Evolutionary conservation across 768 basidiomycete genomes (phyloP).

Genomic region (Termitomyces sp.): DNA sequence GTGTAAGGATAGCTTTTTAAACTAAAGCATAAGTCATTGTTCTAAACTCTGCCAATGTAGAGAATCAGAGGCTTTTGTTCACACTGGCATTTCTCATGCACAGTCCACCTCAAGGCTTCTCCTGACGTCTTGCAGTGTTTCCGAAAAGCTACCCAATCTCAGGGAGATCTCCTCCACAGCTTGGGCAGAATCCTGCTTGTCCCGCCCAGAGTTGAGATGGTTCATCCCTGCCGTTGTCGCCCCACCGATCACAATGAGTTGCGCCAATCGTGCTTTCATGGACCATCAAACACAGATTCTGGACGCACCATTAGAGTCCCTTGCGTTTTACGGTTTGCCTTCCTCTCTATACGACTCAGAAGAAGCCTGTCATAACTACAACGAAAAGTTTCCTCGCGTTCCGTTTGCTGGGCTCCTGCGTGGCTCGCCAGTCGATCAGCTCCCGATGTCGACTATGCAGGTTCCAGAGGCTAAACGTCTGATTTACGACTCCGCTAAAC

Average conservation of each 20-base stretch:
- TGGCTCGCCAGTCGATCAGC: conserved; percentile 61
- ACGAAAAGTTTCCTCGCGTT: conserved; percentile 49
- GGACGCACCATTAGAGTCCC: conserved; percentile 67
- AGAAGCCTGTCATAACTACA: conserved; percentile 39
- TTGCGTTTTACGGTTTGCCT: conserved; percentile 83
- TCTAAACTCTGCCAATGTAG: conserved; percentile 23
- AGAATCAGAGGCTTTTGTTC: conserved; percentile 47
- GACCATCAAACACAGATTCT: conserved; percentile 56
- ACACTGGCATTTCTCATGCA: conserved; percentile 25
- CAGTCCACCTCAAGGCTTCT: conserved; percentile 25
- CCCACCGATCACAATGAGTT: conserved; percentile 70
- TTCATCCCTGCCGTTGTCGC: conserved; percentile 82
- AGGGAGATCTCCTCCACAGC: conserved; percentile 50
- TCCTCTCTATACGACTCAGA: conserved; percentile 56
- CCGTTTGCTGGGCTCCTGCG: conserved; percentile 63
- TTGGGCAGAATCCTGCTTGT: conserved; percentile 78
- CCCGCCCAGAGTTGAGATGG: conserved; percentile 76
- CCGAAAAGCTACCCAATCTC: conserved; percentile 46
- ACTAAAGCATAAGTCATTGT: neutral
- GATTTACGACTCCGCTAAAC: conserved; percentile 94
- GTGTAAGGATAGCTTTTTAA: conserved; percentile 26
- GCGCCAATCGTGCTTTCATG: conserved; percentile 72
- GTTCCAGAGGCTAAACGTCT: conserved; percentile 94
- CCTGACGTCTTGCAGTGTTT: conserved; percentile 25
- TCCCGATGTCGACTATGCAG: conserved; percentile 80